A percentile compares a stretch with the other conserved stretches of the same genome.
These are phyloP conservation scores for Saccharomycopsis guyanensis DNA, from an alignment of 805 yeast genomes.

Conservation along the genomic window DNA sequence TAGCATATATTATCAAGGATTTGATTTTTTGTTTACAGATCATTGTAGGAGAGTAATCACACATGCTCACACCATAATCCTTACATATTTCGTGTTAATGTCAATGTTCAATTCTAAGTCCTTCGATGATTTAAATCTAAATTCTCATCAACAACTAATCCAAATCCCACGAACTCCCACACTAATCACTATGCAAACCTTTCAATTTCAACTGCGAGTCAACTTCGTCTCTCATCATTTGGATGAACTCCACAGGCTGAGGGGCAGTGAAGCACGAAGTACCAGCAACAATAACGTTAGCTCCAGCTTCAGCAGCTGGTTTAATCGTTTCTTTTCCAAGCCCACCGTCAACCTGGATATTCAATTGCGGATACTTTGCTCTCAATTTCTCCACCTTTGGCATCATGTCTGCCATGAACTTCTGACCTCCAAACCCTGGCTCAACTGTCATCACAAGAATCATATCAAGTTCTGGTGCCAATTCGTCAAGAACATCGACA, in stretches of 20 bases:
- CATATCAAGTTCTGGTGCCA: constrained; percentile 80
- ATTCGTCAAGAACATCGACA: constrained; percentile 69
- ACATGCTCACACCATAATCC: too few relatives aligned
- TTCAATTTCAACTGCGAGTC: constrained; percentile 36
- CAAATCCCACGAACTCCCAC: too few relatives aligned
- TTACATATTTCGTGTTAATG: too few relatives aligned
- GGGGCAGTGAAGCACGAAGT: constrained; percentile 85
- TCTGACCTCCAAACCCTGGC: constrained; percentile 98
- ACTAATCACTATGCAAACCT: constrained; percentile 37
- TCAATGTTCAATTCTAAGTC: too few relatives aligned
- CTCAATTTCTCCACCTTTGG: constrained; percentile 81
- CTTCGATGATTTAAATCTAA: too few relatives aligned
- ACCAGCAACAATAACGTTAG: constrained; percentile 97
- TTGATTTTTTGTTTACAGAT: too few relatives aligned
- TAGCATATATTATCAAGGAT: too few relatives aligned
- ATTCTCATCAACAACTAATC: too few relatives aligned
- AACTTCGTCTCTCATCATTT: constrained; percentile 58
- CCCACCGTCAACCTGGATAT: constrained; percentile 97
- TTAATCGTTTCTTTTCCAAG: constrained; percentile 79
- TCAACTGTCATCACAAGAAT: constrained; percentile 97
- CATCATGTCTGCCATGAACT: constrained; percentile 94
- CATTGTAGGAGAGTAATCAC: too few relatives aligned
- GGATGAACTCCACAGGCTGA: constrained; percentile 71
- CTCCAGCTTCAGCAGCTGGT: constrained; percentile 93
- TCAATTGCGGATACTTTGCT: constrained; percentile 61